Percentiles rank a stretch among this genome's conserved stretches.
Evolutionary conservation across 768 basidiomycete genomes (phyloP).

Genomic region (Tricholoma terreum): DNA sequence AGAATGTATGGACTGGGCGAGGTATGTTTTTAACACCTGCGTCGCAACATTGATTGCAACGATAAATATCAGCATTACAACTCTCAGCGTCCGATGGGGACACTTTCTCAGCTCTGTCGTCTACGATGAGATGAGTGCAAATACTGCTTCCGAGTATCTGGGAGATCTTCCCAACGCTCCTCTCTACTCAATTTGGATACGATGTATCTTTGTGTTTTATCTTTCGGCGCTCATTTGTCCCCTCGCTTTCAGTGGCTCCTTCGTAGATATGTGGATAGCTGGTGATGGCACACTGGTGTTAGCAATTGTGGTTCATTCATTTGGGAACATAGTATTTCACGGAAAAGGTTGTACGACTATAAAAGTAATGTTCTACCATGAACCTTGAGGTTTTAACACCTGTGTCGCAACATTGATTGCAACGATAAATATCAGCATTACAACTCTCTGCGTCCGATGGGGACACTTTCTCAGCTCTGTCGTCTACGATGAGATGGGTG

Average conservation of each 20-base stretch:
- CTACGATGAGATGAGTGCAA: conserved; percentile 50
- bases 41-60: conserved; percentile 2
- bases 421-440: too few relatives aligned
- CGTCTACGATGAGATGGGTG: conserved; percentile 89
- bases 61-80: conserved; percentile 71
- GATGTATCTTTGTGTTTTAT: conserved; percentile 66
- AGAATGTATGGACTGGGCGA: conserved; percentile 95
- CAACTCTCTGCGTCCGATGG: too few relatives aligned
- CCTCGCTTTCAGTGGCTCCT: conserved; percentile 80
- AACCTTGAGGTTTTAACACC: too few relatives aligned
- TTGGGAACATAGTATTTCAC: too few relatives aligned
- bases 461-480: conserved; percentile 87
- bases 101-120: conserved; percentile 51
- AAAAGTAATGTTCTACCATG: too few relatives aligned
- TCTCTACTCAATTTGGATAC: conserved; percentile 57
- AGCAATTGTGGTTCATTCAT: too few relatives aligned
- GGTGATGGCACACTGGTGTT: conserved; percentile 67
- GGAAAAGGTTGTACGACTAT: too few relatives aligned
- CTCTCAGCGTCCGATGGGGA: conserved; percentile 61
- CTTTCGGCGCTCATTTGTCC: conserved; percentile 80
- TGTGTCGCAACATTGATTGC: too few relatives aligned
- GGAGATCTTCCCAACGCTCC: conserved; percentile 60
- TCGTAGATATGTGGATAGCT: conserved; percentile 83
- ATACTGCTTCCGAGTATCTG: conserved; percentile 37
- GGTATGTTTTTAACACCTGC: conserved; percentile 44